phyloP scores from a whole-genome alignment of 129 eudicot genomes.

The Chrysanthemum makinoi region DNA sequence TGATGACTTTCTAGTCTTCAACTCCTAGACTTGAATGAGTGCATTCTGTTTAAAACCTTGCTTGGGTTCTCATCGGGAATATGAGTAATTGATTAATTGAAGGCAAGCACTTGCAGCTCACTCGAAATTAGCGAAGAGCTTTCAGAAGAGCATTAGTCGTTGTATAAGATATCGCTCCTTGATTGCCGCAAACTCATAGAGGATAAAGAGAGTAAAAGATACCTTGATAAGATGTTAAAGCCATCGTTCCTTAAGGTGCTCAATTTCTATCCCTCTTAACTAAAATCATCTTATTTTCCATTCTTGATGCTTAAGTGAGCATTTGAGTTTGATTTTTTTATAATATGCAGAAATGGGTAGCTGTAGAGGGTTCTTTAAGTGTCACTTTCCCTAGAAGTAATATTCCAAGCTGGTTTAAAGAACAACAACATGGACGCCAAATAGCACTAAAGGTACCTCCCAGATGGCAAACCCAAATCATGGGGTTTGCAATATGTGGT shows the following conservation, averaged over 20 bases:
- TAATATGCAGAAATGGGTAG: neutral
- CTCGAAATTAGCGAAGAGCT: neutral
- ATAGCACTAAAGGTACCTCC: neutral
- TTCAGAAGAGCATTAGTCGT: neutral
- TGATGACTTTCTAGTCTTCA: neutral
- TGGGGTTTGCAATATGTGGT: neutral
- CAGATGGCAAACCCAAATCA: neutral
- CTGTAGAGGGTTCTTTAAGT: neutral
- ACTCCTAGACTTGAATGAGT: neutral
- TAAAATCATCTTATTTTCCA: neutral
- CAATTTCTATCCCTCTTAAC: neutral
- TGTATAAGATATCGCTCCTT: neutral
- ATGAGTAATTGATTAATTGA: neutral
- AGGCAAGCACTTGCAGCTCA: neutral
- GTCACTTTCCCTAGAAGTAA: neutral
- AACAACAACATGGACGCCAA: neutral
- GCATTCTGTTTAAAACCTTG: neutral
- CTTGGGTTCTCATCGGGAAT: neutral
- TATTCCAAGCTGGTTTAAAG: neutral
- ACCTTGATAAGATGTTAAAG: neutral
- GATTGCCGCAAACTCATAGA: neutral
- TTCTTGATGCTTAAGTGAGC: too few species aligned
- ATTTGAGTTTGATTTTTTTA: neutral
- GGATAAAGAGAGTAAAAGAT: neutral
- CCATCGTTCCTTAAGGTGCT: neutral